Conservation (phyloP, 495 filamentous ascomycete species). For the Penicillium goetzii region DNA sequence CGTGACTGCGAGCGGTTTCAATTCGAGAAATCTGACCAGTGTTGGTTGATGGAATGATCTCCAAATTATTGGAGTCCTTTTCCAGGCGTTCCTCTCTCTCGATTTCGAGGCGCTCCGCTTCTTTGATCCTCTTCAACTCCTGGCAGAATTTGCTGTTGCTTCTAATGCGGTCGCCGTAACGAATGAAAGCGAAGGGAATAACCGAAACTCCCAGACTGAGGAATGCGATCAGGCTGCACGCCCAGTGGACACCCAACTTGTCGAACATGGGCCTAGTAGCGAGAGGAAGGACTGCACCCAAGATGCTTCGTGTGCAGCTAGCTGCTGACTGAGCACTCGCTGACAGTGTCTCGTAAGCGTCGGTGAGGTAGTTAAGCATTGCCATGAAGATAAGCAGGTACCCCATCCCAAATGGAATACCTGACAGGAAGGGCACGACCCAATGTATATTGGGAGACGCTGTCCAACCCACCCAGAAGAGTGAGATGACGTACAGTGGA, state of each 20-base stretch:
- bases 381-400: conserved; percentile 52
- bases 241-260: conserved; percentile 48
- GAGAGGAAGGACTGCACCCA: conserved; percentile 49
- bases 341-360: conserved; percentile 49
- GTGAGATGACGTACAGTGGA: conserved; percentile 42
- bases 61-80: conserved; percentile 14
- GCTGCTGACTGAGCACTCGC: conserved; percentile 49
- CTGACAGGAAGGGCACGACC: conserved; percentile 44
- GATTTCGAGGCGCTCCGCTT: conserved; percentile 27
- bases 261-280: conserved; percentile 47
- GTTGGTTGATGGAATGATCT: conserved; percentile 20
- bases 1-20: conserved; percentile 31
- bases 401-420: conserved; percentile 45
- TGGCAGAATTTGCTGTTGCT: conserved; percentile 43
- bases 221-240: conserved; percentile 47
- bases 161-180: conserved; percentile 41
- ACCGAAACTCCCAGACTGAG: conserved; percentile 39
- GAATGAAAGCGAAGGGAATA: conserved; percentile 44
- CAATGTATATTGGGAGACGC: conserved; percentile 42
- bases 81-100: conserved; percentile 26
- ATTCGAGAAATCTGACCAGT: conserved; percentile 25
- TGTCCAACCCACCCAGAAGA: conserved; percentile 49
- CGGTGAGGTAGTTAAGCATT: conserved; percentile 51
- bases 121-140: conserved; percentile 42
- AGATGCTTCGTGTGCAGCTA: conserved; percentile 43